Conservation (phyloP, 495 filamentous ascomycete genomes). For the Xanthoparmelia taractica region DNA sequence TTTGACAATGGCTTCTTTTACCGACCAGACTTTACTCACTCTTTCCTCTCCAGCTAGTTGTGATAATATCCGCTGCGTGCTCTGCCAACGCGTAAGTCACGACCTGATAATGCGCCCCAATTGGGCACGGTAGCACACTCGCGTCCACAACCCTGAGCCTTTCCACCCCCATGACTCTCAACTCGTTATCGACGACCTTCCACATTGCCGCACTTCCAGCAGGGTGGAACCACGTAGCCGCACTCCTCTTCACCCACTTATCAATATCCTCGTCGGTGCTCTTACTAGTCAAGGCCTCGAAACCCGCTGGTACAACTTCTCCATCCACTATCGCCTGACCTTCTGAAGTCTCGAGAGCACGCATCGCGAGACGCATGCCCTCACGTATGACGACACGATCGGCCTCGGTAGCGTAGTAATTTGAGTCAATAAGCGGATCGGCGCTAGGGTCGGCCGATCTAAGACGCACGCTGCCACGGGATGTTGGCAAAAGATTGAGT, state of each 20-base stretch:
- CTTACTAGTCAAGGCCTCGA: neutral
- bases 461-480: neutral
- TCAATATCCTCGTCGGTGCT: neutral
- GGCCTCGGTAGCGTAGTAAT: neutral
- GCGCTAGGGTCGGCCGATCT: neutral
- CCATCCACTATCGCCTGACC: neutral
- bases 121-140: neutral
- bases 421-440: neutral
- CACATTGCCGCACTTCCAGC: neutral
- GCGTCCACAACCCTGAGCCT: neutral
- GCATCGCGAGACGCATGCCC: neutral
- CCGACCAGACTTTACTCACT: too few relatives aligned
- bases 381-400: neutral
- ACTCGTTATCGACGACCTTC: neutral
- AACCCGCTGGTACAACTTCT: neutral
- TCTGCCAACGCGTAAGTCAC: neutral
- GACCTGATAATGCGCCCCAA: neutral
- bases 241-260: neutral
- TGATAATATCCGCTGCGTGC: neutral
- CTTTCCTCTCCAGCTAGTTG: too few relatives aligned
- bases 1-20: too few relatives aligned
- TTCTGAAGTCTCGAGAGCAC: neutral
- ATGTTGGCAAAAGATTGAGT: neutral
- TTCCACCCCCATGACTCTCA: neutral
- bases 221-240: neutral